Evolutionary conservation across 2,329 filamentous ascomycete species (phyloP).

Genomic region (Bipolaris bicolor): DNA sequence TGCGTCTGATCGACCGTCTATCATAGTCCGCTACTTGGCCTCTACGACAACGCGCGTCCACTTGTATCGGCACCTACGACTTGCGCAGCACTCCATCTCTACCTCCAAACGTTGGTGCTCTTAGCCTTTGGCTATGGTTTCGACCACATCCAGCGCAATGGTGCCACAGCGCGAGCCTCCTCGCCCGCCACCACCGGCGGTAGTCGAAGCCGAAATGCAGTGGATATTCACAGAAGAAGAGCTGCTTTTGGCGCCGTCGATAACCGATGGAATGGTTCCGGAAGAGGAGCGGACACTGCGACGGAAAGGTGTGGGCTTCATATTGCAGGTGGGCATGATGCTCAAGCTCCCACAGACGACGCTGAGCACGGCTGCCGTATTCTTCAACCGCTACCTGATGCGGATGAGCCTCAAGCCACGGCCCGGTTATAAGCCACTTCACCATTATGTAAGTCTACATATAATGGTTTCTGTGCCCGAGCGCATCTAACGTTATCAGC

Average conservation of each 20-base stretch:
- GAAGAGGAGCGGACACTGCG: slow-evolving; percentile 80
- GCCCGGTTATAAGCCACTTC: slow-evolving; percentile 71
- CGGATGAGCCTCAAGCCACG: slow-evolving; percentile 78
- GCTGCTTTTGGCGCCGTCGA: slow-evolving; percentile 79
- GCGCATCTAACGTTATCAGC: slow-evolving; percentile 47
- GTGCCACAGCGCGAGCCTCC: slow-evolving; percentile 41
- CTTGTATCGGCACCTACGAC: not conserved
- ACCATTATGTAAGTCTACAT: slow-evolving; percentile 70
- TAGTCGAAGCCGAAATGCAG: slow-evolving; percentile 68
- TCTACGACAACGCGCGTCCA: not conserved
- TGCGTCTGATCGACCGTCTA: not conserved
- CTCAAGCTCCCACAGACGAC: slow-evolving; percentile 92
- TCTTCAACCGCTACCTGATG: slow-evolving; percentile 97
- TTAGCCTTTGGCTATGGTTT: slow-evolving; percentile 34
- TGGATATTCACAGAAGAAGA: slow-evolving; percentile 91
- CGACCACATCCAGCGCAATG: slow-evolving; percentile 28
- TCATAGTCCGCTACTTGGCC: not conserved
- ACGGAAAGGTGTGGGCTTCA: slow-evolving; percentile 95
- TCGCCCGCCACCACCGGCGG: slow-evolving; percentile 51
- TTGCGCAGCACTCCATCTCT: slow-evolving; percentile 2
- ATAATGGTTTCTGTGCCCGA: not conserved
- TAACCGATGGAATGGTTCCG: slow-evolving; percentile 78
- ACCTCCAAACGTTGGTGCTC: slow-evolving; percentile 2
- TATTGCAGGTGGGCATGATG: slow-evolving; percentile 90
- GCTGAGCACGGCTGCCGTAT: slow-evolving; percentile 87